These are phyloP conservation scores for Hericium alpestre DNA, from an alignment of 768 basidiomycete species.

Conservation along the genomic window DNA sequence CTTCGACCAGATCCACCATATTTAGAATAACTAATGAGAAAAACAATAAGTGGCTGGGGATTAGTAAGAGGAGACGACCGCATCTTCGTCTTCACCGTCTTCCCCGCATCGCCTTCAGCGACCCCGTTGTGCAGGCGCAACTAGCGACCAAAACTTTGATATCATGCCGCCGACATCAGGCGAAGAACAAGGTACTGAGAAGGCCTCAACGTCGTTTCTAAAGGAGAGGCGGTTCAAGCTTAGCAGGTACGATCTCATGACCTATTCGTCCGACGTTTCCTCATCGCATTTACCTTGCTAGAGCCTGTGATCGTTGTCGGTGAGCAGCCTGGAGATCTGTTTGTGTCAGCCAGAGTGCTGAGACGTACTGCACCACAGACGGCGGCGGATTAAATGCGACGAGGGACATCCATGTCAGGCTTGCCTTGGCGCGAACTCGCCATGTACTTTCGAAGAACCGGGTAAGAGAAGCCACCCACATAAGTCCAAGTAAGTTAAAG, in stretches of 20 bases:
- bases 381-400: slow-evolving; percentile 78
- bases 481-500: slow-evolving; percentile 65
- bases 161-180: not conserved
- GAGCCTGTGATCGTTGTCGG: slow-evolving; percentile 88
- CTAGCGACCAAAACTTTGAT: too few relatives aligned
- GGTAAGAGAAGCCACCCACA: slow-evolving; percentile 79
- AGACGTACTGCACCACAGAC: slow-evolving; percentile 32
- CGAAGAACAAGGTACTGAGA: slow-evolving; percentile 2
- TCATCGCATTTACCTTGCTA: slow-evolving; percentile 17
- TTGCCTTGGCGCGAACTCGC: slow-evolving; percentile 70
- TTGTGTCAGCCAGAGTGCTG: not conserved
- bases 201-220: slow-evolving; percentile 24
- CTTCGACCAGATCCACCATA: too few relatives aligned
- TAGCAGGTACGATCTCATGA: slow-evolving; percentile 42
- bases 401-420: slow-evolving; percentile 86
- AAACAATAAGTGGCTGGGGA: too few relatives aligned
- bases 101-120: too few relatives aligned
- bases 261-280: not conserved
- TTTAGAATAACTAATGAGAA: too few relatives aligned
- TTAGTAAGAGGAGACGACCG: too few relatives aligned
- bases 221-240: slow-evolving; percentile 83
- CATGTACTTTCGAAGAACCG: slow-evolving; percentile 81
- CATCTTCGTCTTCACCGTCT: too few relatives aligned
- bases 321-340: slow-evolving; percentile 27
- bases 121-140: too few relatives aligned